These are phyloP conservation scores for Aspergillus floridensis DNA, from an alignment of 2,329 filamentous ascomycete species.

Conservation along the genomic window DNA sequence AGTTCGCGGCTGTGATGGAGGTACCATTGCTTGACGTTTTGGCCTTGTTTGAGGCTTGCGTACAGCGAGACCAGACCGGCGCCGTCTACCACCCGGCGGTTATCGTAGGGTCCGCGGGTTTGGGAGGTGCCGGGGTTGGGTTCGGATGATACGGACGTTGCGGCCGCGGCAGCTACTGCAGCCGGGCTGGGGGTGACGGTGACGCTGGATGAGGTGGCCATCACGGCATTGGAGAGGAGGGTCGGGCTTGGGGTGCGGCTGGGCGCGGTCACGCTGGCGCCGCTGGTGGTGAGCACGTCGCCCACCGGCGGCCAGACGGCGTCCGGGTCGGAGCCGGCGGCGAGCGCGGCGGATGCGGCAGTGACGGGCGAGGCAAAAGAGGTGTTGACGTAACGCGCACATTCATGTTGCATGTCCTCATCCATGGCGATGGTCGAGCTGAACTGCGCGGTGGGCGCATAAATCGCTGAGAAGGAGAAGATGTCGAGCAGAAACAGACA, in stretches of 20 bases:
- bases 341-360: constrained; percentile 19
- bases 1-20: constrained; percentile 70
- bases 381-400: constrained; percentile 74
- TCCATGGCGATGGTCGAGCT: constrained; percentile 72
- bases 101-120: constrained; percentile 8
- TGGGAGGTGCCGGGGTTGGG: not conserved
- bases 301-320: constrained; percentile 46
- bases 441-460: constrained; percentile 77
- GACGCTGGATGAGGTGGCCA: constrained; percentile 11
- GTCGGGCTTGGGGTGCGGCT: constrained; percentile 13
- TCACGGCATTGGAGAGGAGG: constrained; percentile 10
- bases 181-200: constrained; percentile 13
- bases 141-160: constrained; percentile 9
- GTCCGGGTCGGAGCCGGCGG: constrained; percentile 29
- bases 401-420: constrained; percentile 78
- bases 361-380: constrained; percentile 37
- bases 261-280: constrained; percentile 13
- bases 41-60: constrained; percentile 76
- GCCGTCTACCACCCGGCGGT: constrained; percentile 38
- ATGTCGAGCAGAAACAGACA: constrained; percentile 88
- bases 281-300: constrained; percentile 20
- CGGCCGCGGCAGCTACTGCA: constrained; percentile 4
- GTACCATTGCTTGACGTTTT: constrained; percentile 85
- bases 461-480: constrained; percentile 90
- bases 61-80: constrained; percentile 73